Percentiles rank a stretch among this genome's conserved stretches.
phyloP scores from a whole-genome alignment of 225 moss, liverwort and hornwort species.

The Physcomitrellopsis africana region DNA sequence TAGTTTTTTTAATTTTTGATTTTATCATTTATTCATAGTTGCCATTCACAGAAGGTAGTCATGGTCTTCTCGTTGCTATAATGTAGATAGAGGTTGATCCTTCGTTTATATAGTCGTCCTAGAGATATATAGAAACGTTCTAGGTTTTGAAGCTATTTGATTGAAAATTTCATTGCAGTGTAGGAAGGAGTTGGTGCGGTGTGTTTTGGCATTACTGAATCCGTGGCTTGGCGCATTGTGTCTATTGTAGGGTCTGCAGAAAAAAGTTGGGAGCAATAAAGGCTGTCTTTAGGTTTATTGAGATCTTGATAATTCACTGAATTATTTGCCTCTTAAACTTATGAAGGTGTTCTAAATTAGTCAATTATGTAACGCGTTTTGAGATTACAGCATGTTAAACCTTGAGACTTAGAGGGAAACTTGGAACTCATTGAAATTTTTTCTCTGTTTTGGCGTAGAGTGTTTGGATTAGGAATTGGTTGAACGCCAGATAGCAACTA shows the following conservation, averaged over 20 bases:
- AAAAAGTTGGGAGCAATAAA: background rate
- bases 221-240: background rate
- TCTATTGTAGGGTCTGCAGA: conserved; percentile 15
- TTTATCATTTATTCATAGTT: too few species aligned
- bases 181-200: too few species aligned
- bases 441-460: conserved; percentile 3
- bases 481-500: background rate
- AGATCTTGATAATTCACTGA: background rate
- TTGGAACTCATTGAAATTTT: conserved; percentile 5
- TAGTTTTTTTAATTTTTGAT: too few species aligned
- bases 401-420: background rate
- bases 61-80: too few species aligned
- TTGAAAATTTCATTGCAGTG: too few species aligned
- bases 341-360: background rate
- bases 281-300: conserved; percentile 5
- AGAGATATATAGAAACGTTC: too few species aligned
- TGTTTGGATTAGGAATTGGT: conserved; percentile 6
- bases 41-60: too few species aligned
- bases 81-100: too few species aligned
- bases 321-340: background rate
- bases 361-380: background rate
- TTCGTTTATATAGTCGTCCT: too few species aligned
- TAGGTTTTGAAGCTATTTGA: too few species aligned
- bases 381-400: background rate
- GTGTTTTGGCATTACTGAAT: too few species aligned